Base-by-base conservation (phyloP, 257 asterid species). In the Echites panduratus region DNA sequence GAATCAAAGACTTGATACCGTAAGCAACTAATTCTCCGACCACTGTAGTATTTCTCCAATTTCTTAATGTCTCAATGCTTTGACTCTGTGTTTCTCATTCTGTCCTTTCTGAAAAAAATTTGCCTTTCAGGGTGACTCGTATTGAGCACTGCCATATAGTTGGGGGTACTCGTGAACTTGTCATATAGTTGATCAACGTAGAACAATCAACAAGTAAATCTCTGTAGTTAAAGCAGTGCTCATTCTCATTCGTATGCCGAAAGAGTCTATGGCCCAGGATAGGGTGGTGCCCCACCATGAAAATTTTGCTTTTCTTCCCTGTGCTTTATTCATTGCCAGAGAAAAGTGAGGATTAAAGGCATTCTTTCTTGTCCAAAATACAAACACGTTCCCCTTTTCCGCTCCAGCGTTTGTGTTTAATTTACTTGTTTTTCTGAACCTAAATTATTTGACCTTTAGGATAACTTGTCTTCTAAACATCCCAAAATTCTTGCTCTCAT, bases 401-500 rank as follows among this genome's bases (percentile, higher is more conserved):
- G 26, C 3, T 24, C 72, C 20, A 27, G 29, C 16, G 27, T 47
- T 52, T 75, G 38, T 70, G 62, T 63, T 64, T 66, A 11, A 53
- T 26, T 71, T 58, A 52, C 16, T 71, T 72, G 52, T 54, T 44
- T 27, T 43, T 35, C 64, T 1, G 38, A 64, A 43, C 71, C 72
- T 71, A 45, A 71, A 71, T 58, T 38, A 70, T 61, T 44, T 2
- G 50, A 76, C 68, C 71, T 26, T 56, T 79, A 57, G 66, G n/a
- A 22, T 79, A 77, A 71, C 82, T 77, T 77, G 68, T 75, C 45
- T 44, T 73, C 53, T 70, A 72, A 75, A 76, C 74, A 67, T 76
- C 64, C 27, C 63, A 56, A 16, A 70, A 53, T 54, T 76, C 73
- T 68, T 76, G 52, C 70, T 79, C 63, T 71, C 66, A 44, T 73